Conservation (phyloP, 768 basidiomycete genomes). For the Psilocybe azurescens region DNA sequence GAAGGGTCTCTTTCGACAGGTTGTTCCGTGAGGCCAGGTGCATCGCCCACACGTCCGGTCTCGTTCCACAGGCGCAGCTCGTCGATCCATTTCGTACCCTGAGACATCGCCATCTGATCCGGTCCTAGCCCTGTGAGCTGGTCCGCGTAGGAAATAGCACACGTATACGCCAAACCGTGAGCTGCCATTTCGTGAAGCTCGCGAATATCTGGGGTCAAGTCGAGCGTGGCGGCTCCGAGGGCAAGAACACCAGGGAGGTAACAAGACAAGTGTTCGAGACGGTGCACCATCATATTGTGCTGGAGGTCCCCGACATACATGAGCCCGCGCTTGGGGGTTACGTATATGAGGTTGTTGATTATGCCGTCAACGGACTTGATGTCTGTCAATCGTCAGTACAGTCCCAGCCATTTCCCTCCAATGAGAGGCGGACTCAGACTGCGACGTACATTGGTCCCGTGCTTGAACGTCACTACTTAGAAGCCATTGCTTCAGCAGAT, state of each 20-base stretch:
- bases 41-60: constrained; percentile 39
- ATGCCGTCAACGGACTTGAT: constrained; percentile 56
- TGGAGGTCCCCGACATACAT: constrained; percentile 66
- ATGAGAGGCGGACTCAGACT: neutral
- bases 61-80: constrained; percentile 50
- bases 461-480: constrained; percentile 53
- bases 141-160: constrained; percentile 72
- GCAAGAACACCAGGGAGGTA: constrained; percentile 72
- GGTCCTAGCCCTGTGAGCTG: constrained; percentile 68
- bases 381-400: constrained; percentile 36
- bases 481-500: constrained; percentile 69
- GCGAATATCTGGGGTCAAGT: constrained; percentile 35
- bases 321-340: constrained; percentile 60
- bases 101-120: constrained; percentile 50
- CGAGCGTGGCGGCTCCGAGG: constrained; percentile 60
- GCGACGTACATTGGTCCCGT: constrained; percentile 55
- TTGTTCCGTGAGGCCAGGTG: constrained; percentile 53
- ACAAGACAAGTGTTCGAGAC: constrained; percentile 71
- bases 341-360: constrained; percentile 59
- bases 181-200: constrained; percentile 74
- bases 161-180: constrained; percentile 70
- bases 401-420: no score
- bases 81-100: constrained; percentile 51
- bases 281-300: constrained; percentile 40
- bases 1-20: constrained; percentile 26